phyloP scores from a whole-genome alignment of 257 asterid genomes.

The Solanum etuberosum region DNA sequence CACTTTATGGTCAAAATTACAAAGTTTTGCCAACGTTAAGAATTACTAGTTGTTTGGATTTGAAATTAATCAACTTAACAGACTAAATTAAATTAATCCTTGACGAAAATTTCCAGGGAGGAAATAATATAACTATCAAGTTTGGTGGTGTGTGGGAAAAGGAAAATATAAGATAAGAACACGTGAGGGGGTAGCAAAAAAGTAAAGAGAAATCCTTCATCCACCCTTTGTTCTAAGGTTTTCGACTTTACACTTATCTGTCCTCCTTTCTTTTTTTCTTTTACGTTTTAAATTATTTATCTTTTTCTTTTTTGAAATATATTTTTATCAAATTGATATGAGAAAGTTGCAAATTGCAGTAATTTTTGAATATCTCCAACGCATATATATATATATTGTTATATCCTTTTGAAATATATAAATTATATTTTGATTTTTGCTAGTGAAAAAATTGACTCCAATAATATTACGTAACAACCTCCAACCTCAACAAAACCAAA shows the following conservation, averaged over 20 bases:
- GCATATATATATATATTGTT: no score
- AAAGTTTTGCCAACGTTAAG: not conserved
- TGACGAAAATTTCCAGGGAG: not conserved
- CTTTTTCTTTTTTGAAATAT: no score
- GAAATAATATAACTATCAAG: not conserved
- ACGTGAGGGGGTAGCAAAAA: not conserved
- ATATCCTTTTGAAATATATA: no score
- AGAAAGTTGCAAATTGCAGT: no score
- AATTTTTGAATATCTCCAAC: no score
- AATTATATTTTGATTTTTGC: no score
- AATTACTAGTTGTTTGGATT: not conserved
- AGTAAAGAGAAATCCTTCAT: not conserved
- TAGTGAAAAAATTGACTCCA: no score
- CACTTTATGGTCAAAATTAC: not conserved
- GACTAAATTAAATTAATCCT: not conserved
- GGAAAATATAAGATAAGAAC: not conserved
- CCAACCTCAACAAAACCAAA: no score
- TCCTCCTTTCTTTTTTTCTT: no score
- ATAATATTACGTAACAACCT: fast-evolving
- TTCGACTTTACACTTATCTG: not conserved
- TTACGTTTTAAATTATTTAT: no score
- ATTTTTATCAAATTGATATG: no score
- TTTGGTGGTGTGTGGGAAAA: not conserved
- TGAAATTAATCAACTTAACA: not conserved
- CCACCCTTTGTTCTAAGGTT: not conserved